These are phyloP conservation scores for Exidia glandulosa DNA, from an alignment of 768 basidiomycete genomes.

Conservation along the genomic window DNA sequence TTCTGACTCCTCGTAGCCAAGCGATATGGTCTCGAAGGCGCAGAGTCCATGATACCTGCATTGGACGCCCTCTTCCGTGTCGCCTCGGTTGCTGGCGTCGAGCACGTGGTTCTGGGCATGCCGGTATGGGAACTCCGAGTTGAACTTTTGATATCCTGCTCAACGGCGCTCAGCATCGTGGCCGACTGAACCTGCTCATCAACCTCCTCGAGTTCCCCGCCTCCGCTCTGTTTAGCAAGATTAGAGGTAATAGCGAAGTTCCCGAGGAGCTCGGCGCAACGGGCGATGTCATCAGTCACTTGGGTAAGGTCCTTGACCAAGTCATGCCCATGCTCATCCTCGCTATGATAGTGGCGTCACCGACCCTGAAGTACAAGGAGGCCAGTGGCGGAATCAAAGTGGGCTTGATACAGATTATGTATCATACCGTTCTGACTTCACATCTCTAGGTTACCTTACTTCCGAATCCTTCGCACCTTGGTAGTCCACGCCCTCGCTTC, in stretches of 20 bases:
- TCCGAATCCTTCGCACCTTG: slow-evolving; percentile 23
- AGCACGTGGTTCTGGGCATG: slow-evolving; percentile 70
- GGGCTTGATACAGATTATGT: slow-evolving; percentile 51
- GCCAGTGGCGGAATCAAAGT: slow-evolving; percentile 46
- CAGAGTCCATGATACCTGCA: slow-evolving; percentile 88
- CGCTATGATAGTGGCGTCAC: slow-evolving; percentile 44
- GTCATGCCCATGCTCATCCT: background rate
- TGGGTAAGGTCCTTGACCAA: slow-evolving; percentile 30
- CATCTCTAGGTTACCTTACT: background rate
- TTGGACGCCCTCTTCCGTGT: slow-evolving; percentile 64
- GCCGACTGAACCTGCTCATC: slow-evolving; percentile 75
- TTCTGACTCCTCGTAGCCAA: slow-evolving; percentile 29
- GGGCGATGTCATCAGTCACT: slow-evolving; percentile 84
- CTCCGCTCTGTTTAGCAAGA: slow-evolving; percentile 72
- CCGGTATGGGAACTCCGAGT: slow-evolving; percentile 23
- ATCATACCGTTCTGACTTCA: slow-evolving; percentile 6
- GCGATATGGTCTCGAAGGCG: slow-evolving; percentile 83
- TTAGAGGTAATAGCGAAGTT: slow-evolving; percentile 65
- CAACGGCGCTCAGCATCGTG: slow-evolving; percentile 39
- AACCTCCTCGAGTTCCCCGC: slow-evolving; percentile 61
- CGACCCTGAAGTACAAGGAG: slow-evolving; percentile 46
- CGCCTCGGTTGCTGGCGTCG: slow-evolving; percentile 57
- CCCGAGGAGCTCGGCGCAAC: slow-evolving; percentile 55
- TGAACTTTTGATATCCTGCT: background rate
- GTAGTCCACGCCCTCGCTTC: background rate